Conservation (phyloP, 768 basidiomycete genomes). For the Lactarius trivialis region DNA sequence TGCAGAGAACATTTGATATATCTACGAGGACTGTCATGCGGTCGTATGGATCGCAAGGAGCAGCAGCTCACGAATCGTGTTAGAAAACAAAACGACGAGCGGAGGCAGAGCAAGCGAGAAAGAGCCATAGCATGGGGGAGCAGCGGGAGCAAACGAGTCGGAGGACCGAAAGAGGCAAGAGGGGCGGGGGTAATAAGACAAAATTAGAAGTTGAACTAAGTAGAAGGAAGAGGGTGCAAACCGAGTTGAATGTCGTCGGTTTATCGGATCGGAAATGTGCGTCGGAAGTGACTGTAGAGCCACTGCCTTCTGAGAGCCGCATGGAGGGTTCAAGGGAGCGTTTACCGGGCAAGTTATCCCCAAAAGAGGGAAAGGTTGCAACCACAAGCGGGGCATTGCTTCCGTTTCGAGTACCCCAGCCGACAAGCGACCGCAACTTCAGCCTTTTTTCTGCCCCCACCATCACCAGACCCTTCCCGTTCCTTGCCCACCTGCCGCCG, state of each 20-base stretch:
- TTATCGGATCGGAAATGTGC: not conserved
- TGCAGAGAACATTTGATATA: not conserved
- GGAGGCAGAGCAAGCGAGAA: not conserved
- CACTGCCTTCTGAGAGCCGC: not conserved
- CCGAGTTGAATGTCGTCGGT: not conserved
- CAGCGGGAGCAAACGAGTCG: too few relatives aligned
- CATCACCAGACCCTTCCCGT: slow-evolving; percentile 24
- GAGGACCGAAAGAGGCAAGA: not conserved
- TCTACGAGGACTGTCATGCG: not conserved
- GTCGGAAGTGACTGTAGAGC: not conserved
- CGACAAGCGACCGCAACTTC: slow-evolving; percentile 15
- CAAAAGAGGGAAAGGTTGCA: slow-evolving; percentile 9
- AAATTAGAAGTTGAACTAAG: not conserved
- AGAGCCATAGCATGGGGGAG: not conserved
- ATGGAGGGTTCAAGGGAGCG: not conserved
- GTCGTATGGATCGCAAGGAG: not conserved
- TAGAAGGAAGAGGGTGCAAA: slow-evolving; percentile 1
- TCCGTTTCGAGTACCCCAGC: slow-evolving; percentile 10
- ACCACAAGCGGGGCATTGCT: not conserved
- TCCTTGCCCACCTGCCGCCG: slow-evolving; percentile 17
- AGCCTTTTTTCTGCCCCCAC: slow-evolving; percentile 20
- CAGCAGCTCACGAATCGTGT: not conserved
- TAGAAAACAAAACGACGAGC: not conserved
- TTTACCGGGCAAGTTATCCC: not conserved
- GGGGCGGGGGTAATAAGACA: slow-evolving; percentile 3